These are phyloP conservation scores for Pleurotus tuber-regium DNA, from an alignment of 768 basidiomycete species.

Conservation along the genomic window DNA sequence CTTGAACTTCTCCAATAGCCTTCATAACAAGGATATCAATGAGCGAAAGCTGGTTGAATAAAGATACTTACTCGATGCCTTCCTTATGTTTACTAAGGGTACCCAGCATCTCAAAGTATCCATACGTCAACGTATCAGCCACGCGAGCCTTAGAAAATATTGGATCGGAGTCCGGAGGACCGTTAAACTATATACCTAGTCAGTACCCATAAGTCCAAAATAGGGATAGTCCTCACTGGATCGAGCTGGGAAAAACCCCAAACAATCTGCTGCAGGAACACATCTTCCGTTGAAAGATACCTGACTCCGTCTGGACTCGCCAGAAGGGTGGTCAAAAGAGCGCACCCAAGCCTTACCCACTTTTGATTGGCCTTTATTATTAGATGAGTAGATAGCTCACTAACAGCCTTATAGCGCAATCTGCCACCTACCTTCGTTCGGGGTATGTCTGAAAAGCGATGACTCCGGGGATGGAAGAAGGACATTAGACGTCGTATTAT, in stretches of 20 bases:
- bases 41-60: not conserved
- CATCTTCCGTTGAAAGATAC: slow-evolving; percentile 81
- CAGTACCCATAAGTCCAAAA: not conserved
- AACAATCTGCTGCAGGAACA: slow-evolving; percentile 77
- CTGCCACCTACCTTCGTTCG: slow-evolving; percentile 52
- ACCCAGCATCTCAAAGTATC: slow-evolving; percentile 96
- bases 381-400: not conserved
- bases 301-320: slow-evolving; percentile 79
- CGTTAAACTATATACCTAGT: slow-evolving; percentile 54
- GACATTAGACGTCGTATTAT: slow-evolving; percentile 89
- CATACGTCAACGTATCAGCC: slow-evolving; percentile 79
- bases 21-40: slow-evolving; percentile 27
- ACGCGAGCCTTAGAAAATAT: slow-evolving; percentile 84
- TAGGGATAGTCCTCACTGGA: slow-evolving; percentile 53
- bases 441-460: slow-evolving; percentile 82
- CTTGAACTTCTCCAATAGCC: slow-evolving; percentile 86
- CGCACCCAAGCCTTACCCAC: slow-evolving; percentile 86
- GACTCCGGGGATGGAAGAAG: slow-evolving; percentile 90
- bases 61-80: slow-evolving; percentile 74
- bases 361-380: slow-evolving; percentile 61
- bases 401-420: too few species aligned
- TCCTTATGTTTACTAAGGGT: slow-evolving; percentile 85
- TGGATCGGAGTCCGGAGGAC: slow-evolving; percentile 69
- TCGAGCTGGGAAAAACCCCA: slow-evolving; percentile 91
- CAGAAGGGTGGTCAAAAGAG: slow-evolving; percentile 79